Conservation (phyloP, 805 yeast genomes). For the Brettanomyces nanus region DNA sequence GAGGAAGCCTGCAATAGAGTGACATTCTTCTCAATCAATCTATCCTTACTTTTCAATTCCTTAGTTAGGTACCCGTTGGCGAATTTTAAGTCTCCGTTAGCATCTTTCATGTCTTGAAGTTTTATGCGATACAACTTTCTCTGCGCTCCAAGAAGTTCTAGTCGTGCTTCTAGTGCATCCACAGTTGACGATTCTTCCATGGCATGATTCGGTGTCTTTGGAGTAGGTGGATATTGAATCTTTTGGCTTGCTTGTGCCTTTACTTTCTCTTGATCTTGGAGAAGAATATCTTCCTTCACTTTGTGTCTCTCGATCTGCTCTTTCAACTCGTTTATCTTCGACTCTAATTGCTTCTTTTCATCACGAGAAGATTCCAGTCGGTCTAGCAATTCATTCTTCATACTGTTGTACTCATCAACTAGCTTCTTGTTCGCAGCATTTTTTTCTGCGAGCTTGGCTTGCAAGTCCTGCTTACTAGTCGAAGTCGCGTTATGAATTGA, state of each 20-base stretch:
- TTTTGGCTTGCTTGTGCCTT: constrained; percentile 5
- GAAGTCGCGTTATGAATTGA: not conserved
- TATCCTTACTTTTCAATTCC: constrained; percentile 21
- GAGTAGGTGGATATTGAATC: constrained; percentile 14
- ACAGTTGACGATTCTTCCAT: not conserved
- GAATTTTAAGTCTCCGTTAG: constrained; percentile 28
- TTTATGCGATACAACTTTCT: constrained; percentile 39
- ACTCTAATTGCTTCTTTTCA: constrained; percentile 22
- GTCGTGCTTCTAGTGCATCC: constrained; percentile 2
- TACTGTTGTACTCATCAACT: constrained; percentile 21
- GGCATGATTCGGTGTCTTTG: constrained; percentile 13
- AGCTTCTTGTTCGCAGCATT: constrained; percentile 13
- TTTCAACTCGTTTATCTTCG: constrained; percentile 22
- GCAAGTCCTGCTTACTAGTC: not conserved
- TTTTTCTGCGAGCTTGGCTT: constrained; percentile 12
- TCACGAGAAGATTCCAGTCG: constrained; percentile 18
- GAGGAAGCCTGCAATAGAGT: constrained; percentile 12
- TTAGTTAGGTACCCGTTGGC: constrained; percentile 24
- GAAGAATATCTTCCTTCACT: constrained; percentile 8
- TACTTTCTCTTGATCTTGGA: constrained; percentile 10
- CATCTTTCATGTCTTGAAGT: constrained; percentile 34
- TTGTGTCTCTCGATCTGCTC: constrained; percentile 13
- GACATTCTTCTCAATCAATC: constrained; percentile 18
- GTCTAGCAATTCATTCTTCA: constrained; percentile 25
- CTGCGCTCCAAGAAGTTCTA: constrained; percentile 30